phyloP scores from a whole-genome alignment of 1,139 yeast genomes.

The Candida anutae region DNA sequence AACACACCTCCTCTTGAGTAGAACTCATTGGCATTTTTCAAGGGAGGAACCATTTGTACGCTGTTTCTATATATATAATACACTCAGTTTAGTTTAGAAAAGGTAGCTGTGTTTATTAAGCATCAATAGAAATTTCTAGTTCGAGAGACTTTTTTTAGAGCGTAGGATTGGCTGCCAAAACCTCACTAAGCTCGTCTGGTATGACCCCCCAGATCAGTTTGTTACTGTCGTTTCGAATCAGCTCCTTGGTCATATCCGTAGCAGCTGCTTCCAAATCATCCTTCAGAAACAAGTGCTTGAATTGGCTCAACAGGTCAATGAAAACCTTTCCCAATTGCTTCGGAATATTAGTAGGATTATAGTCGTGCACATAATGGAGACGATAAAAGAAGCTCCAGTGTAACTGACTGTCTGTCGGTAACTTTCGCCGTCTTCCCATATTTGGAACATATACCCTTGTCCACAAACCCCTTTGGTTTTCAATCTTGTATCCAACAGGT shows the following conservation, averaged over 20 bases:
- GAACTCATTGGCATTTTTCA: too few species aligned
- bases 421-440: conserved; percentile 40
- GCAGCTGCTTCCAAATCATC: conserved; percentile 11
- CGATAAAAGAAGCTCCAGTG: conserved; percentile 64
- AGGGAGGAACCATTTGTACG: background rate
- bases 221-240: conserved; percentile 16
- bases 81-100: background rate
- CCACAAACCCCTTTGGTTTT: conserved; percentile 42
- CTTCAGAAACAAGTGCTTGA: conserved; percentile 7
- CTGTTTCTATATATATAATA: background rate
- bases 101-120: too few species aligned
- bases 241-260: conserved; percentile 6
- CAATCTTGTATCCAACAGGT: conserved; percentile 46
- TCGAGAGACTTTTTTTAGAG: background rate
- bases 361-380: conserved; percentile 35
- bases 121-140: background rate
- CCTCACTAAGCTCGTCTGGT: conserved; percentile 46
- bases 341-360: conserved; percentile 41
- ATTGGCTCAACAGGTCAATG: conserved; percentile 8
- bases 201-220: conserved; percentile 24
- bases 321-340: conserved; percentile 15
- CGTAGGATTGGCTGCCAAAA: conserved; percentile 3
- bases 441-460: conserved; percentile 42
- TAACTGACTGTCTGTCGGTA: conserved; percentile 39
- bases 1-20: too few species aligned